A percentile compares a stretch with the other conserved stretches of the same genome.
Conservation (phyloP, 352 stramenopile species). For the Pythium rishiriense region DNA sequence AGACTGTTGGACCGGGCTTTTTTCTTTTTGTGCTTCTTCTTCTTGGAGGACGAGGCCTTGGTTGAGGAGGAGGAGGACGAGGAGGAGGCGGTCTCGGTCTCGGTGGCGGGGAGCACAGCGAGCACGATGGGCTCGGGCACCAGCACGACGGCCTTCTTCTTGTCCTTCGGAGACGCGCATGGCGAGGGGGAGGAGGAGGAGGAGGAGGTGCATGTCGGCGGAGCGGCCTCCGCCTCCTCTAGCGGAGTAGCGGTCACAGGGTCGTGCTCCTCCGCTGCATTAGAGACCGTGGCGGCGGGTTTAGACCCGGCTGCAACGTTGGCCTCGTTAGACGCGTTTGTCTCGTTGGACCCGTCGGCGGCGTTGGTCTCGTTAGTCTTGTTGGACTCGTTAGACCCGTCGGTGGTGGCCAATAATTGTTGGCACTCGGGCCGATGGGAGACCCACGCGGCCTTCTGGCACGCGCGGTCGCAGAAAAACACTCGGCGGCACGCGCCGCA, state of each 20-base stretch:
- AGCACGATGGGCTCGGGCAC: slow-evolving; percentile 46
- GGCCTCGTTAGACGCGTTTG: background rate
- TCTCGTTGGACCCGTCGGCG: background rate
- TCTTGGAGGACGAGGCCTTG: slow-evolving; percentile 36
- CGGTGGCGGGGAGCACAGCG: slow-evolving; percentile 18
- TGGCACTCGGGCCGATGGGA: slow-evolving; percentile 45
- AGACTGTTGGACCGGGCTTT: slow-evolving; percentile 74
- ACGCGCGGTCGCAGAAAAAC: slow-evolving; percentile 80
- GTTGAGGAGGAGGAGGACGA: slow-evolving; percentile 1
- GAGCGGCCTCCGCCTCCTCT: background rate
- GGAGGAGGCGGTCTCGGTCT: background rate
- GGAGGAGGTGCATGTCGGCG: background rate
- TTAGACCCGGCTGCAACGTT: background rate
- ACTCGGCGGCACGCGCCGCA: slow-evolving; percentile 70
- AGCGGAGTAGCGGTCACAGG: background rate
- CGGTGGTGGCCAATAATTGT: slow-evolving; percentile 2
- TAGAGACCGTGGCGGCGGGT: background rate
- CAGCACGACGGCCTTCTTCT: slow-evolving; percentile 48
- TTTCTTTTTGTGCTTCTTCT: slow-evolving; percentile 71
- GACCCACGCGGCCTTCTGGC: slow-evolving; percentile 64
- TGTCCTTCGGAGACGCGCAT: slow-evolving; percentile 5
- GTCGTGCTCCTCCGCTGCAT: background rate
- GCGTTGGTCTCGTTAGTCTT: slow-evolving; percentile 1
- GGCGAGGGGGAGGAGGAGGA: background rate
- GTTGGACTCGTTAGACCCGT: slow-evolving; percentile 7